phyloP scores from a whole-genome alignment of 2,329 filamentous ascomycete species.

The Clarireedia sp. region DNA sequence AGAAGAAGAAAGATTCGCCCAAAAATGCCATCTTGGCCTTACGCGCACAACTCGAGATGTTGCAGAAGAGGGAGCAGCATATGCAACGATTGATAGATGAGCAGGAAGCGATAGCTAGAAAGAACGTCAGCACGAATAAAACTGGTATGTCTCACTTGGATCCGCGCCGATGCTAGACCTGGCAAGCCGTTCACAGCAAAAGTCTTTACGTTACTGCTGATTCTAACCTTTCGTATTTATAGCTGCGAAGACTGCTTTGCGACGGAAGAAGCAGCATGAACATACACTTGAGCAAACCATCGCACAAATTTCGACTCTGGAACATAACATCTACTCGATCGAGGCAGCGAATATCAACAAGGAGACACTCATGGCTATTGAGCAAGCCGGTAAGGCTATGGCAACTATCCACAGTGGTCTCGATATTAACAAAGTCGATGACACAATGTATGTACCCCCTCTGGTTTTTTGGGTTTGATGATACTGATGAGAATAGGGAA shows the following conservation, averaged over 20 bases:
- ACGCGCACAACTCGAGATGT: slow-evolving; percentile 87
- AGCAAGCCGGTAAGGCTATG: slow-evolving; percentile 85
- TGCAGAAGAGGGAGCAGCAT: slow-evolving; percentile 92
- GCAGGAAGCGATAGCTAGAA: slow-evolving; percentile 80
- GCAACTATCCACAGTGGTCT: slow-evolving; percentile 84
- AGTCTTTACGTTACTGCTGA: not conserved
- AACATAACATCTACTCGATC: slow-evolving; percentile 93
- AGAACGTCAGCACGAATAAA: slow-evolving; percentile 85
- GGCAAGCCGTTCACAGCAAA: not conserved
- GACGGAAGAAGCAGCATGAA: slow-evolving; percentile 91
- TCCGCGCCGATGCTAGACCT: not conserved
- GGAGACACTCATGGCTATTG: slow-evolving; percentile 90
- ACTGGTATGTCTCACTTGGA: slow-evolving; percentile 54
- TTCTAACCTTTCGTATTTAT: slow-evolving; percentile 14
- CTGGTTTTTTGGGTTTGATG: not conserved
- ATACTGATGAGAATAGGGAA: slow-evolving; percentile 55
- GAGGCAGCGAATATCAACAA: slow-evolving; percentile 98
- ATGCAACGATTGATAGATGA: slow-evolving; percentile 88
- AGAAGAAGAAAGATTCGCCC: slow-evolving; percentile 85
- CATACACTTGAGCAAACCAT: slow-evolving; percentile 85
- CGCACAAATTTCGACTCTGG: slow-evolving; percentile 82
- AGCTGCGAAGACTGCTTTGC: slow-evolving; percentile 86
- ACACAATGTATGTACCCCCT: slow-evolving; percentile 68
- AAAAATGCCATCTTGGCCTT: slow-evolving; percentile 94
- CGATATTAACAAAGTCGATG: slow-evolving; percentile 89